Base-by-base conservation (phyloP, 2,329 filamentous ascomycete genomes). In the Penicillium sp. region DNA sequence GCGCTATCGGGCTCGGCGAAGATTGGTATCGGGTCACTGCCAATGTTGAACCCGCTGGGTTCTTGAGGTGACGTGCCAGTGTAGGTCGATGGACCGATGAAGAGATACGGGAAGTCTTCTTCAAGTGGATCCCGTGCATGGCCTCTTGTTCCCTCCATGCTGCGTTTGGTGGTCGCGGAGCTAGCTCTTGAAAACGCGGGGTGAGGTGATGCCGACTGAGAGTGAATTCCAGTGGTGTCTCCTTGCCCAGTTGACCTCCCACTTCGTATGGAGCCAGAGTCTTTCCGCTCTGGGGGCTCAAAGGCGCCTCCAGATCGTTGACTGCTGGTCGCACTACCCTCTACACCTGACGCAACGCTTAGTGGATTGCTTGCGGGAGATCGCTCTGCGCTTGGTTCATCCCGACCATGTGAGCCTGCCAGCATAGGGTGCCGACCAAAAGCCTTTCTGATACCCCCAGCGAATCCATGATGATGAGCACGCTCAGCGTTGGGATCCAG, bases 41-140 rank as follows among this genome's bases (percentile, higher is more conserved):
- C 62, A 24, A 56, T 54, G 24, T 65, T 59, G 12, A 61, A 33
- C 22, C 62, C 59, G 3, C 49, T 59, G 40, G 51, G 45, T 37
- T 71, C 65, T 33, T 68, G 65, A 9, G 61, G 58, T 3, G 59
- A 59, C n/a, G 67, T 66, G 7, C 78, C 78, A 1, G 73, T 75
- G 65, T 78, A 81, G 15, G 76, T 80, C 28, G 80, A 82, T 10
- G 88, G 86, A 17, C 92, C 92, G 66, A 97, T 93, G 60, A 90
- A 89, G 9, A 97, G 84, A 73, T 90, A 91, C 0, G 89, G 81
- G 1, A 87, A 86, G 55, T 89, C 87, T 64, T 89, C 87, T 63
- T 89, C 85, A 8, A 88, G 77, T 0, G 86, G 84, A 67, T 91
- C 86, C 63, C 88, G 86, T 1, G 86, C 87, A 62, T 90, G 85